phyloP scores from a whole-genome alignment of 805 yeast genomes.

The Metschnikowia hibisci region DNA sequence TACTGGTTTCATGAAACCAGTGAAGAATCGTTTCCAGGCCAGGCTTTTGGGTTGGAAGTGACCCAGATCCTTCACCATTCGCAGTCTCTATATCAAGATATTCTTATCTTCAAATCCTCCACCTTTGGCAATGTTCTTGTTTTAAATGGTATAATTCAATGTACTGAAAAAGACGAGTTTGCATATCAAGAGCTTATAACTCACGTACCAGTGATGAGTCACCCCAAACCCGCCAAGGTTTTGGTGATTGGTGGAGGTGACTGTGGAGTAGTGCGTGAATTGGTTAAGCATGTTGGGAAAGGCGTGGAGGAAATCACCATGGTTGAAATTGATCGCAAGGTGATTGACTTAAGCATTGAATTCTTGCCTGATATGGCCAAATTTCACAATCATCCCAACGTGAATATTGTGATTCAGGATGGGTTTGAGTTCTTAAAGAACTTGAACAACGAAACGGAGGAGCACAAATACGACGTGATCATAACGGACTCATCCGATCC shows the following conservation, averaged over 20 bases:
- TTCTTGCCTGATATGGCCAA: slow-evolving; percentile 76
- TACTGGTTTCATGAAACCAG: slow-evolving; percentile 78
- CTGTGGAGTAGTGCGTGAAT: slow-evolving; percentile 90
- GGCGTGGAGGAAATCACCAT: slow-evolving; percentile 60
- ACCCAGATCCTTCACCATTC: slow-evolving; percentile 62
- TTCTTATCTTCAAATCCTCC: slow-evolving; percentile 69
- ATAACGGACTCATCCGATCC: slow-evolving; percentile 94
- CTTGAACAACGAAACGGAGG: slow-evolving; percentile 22
- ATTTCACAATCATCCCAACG: slow-evolving; percentile 60
- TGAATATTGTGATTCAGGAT: slow-evolving; percentile 66
- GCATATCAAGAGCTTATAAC: slow-evolving; percentile 92
- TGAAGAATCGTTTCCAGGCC: slow-evolving; percentile 80
- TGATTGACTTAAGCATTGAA: slow-evolving; percentile 64
- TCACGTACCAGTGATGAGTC: slow-evolving; percentile 77
- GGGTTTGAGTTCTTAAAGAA: slow-evolving; percentile 73
- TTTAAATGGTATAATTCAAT: slow-evolving; percentile 85
- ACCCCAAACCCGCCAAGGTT: slow-evolving; percentile 68
- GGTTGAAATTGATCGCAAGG: slow-evolving; percentile 88
- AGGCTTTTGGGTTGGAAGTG: slow-evolving; percentile 67
- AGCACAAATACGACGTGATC: slow-evolving; percentile 68
- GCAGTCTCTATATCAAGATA: slow-evolving; percentile 74
- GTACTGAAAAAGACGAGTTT: slow-evolving; percentile 89
- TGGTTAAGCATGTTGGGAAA: slow-evolving; percentile 58
- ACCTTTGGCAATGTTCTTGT: slow-evolving; percentile 85
- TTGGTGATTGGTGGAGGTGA: slow-evolving; percentile 95